phyloP scores from a whole-genome alignment of 352 stramenopile species.

The Phytophthora litchii region DNA sequence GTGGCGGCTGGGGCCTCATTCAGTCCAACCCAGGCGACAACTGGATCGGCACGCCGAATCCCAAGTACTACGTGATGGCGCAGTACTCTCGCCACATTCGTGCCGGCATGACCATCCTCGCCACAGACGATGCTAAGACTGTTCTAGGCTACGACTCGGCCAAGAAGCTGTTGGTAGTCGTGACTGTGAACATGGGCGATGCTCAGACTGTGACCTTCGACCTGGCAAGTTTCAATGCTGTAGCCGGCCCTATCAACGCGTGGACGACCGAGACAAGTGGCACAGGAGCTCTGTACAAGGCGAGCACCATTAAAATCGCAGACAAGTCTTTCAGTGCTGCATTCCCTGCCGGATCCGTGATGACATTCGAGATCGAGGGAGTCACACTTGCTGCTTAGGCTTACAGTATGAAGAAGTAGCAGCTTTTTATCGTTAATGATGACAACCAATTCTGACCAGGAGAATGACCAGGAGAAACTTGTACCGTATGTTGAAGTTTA shows the following conservation, averaged over 20 bases:
- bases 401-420: neutral
- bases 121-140: slow-evolving; percentile 43
- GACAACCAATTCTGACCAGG: no score
- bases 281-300: slow-evolving; percentile 38
- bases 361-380: slow-evolving; percentile 31
- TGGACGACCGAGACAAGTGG: slow-evolving; percentile 61
- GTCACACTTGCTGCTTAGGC: slow-evolving; percentile 20
- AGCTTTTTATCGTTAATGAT: neutral
- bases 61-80: slow-evolving; percentile 60
- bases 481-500: slow-evolving; percentile 12
- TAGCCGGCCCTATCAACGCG: slow-evolving; percentile 30
- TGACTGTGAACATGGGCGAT: slow-evolving; percentile 48
- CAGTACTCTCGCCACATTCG: slow-evolving; percentile 69
- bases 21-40: slow-evolving; percentile 45
- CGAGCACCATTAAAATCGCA: slow-evolving; percentile 17
- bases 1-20: slow-evolving; percentile 47
- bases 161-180: slow-evolving; percentile 49
- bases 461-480: neutral
- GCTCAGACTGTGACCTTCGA: slow-evolving; percentile 49
- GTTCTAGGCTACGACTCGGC: slow-evolving; percentile 48
- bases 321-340: slow-evolving; percentile 22
- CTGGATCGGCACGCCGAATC: slow-evolving; percentile 46
- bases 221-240: slow-evolving; percentile 37
- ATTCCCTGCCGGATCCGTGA: slow-evolving; percentile 28
- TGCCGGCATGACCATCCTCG: slow-evolving; percentile 52